Evolutionary conservation across 75 land plant species (phyloP).

Genomic region (Cupressus sempervirens): DNA sequence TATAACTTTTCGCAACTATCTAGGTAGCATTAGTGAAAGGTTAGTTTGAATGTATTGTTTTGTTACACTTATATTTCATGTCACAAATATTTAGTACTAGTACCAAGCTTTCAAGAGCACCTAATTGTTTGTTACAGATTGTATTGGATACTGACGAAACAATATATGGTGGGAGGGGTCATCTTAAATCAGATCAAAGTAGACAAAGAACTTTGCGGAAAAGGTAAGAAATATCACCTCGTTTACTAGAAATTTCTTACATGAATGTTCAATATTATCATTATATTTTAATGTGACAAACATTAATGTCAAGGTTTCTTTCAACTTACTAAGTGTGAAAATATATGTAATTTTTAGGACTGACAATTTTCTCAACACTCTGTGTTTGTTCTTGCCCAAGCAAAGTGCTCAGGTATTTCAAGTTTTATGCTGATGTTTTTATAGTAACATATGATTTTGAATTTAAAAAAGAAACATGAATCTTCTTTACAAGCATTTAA

Average conservation of each 20-base stretch:
- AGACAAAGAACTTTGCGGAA: constrained; percentile 37
- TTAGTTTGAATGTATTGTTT: neutral
- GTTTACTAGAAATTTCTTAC: neutral
- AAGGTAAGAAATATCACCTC: constrained; percentile 31
- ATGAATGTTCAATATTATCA: neutral
- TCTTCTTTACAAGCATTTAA: neutral
- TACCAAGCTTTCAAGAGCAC: neutral
- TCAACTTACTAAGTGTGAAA: neutral
- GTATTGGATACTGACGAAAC: constrained; percentile 62
- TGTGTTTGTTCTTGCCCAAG: constrained; percentile 56
- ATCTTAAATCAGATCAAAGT: constrained; percentile 27
- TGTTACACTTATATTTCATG: constrained; percentile 7
- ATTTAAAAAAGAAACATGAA: neutral
- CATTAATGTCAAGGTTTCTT: neutral
- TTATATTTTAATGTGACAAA: neutral
- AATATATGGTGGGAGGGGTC: constrained; percentile 62
- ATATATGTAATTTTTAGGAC: constrained; percentile 33
- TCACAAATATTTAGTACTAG: neutral
- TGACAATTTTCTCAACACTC: constrained; percentile 50
- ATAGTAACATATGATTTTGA: neutral
- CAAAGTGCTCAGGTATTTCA: constrained; percentile 69
- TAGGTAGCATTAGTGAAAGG: constrained; percentile 5
- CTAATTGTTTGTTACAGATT: constrained; percentile 28
- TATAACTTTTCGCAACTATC: constrained; percentile 1
- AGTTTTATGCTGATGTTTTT: constrained; percentile 1